Evolutionary conservation across 1,139 yeast genomes (phyloP).

Genomic region (Geotrichum bryndzae): DNA sequence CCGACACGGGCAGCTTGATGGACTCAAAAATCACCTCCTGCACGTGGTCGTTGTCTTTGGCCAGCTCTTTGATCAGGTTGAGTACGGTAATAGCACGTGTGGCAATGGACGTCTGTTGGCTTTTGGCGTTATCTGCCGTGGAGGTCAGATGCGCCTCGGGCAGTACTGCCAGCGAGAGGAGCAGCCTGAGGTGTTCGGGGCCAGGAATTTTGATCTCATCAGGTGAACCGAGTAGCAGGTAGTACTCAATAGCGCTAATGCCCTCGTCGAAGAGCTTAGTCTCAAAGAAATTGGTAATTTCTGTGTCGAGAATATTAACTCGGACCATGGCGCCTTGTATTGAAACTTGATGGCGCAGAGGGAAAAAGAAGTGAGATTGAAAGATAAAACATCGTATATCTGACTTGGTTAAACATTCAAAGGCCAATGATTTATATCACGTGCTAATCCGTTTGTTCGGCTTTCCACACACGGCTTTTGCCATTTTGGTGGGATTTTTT

Average conservation of each 20-base stretch:
- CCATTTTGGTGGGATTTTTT: too few relatives aligned
- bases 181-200: neutral
- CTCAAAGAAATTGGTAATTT: neutral
- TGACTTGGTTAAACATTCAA: neutral
- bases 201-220: neutral
- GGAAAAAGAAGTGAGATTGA: neutral
- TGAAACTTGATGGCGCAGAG: neutral
- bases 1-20: neutral
- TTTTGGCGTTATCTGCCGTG: neutral
- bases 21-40: neutral
- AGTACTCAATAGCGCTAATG: neutral
- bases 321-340: neutral
- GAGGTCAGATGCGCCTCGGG: neutral
- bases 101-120: neutral
- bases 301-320: neutral
- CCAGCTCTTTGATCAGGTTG: neutral
- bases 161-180: conserved; percentile 4
- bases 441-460: neutral
- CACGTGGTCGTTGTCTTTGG: neutral
- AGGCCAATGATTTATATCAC: neutral
- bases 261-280: conserved; percentile 8
- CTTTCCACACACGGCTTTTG: neutral
- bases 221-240: neutral
- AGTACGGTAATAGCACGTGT: neutral
- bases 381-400: neutral